Evolutionary conservation across 352 stramenopile species (phyloP), one percentile per base, ranked within the genome.

Genomic region (Saprolegnia parasitica): DNA sequence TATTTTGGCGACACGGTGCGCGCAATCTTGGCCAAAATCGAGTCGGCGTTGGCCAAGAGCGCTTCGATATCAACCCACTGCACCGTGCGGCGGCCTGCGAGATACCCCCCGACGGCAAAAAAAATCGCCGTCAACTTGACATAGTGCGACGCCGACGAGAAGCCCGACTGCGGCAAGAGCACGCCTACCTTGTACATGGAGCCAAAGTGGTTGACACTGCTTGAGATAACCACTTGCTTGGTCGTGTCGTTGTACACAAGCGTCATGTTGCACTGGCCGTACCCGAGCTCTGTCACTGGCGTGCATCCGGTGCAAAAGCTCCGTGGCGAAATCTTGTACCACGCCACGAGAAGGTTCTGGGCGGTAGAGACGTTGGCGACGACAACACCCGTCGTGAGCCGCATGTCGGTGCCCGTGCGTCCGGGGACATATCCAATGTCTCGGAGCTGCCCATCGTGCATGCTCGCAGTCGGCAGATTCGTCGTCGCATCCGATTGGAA

Each of bases 231-330:
- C 4, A 61, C 16, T 9, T 10, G 8, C 5, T 70, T 70, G 24
- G 60, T 35, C 26, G 37, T 67, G 60, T 47, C 60, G 29, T 67
- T 67, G 21, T 49, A 67, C 29, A 32, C 21, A 20, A 52, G 56
- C 23, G 60, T 56, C 8, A 67, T 20, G 37, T 56, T 45, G 47
- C 60, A 67, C 5, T 56, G 39, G 20, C 42, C 60, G 15, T 56
- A 50, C 8, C 63, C 63, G 20, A 70, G 42, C 23, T 70, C 63
- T 15, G 63, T 60, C 11, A n/a, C 49, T 32, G 63, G 32, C 11
- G 49, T 42, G 39, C 63, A 70, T 9, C 63, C 63, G 11, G 63
- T 39, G 21, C 63, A 70, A 35, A 70, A 70, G 26, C 39, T 21
- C 42, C 52, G 61, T 26, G 20, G 15, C 20, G 37, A 62, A 39